Base-by-base conservation (phyloP, 495 filamentous ascomycete genomes). In the Pseudevernia furfuracea region DNA sequence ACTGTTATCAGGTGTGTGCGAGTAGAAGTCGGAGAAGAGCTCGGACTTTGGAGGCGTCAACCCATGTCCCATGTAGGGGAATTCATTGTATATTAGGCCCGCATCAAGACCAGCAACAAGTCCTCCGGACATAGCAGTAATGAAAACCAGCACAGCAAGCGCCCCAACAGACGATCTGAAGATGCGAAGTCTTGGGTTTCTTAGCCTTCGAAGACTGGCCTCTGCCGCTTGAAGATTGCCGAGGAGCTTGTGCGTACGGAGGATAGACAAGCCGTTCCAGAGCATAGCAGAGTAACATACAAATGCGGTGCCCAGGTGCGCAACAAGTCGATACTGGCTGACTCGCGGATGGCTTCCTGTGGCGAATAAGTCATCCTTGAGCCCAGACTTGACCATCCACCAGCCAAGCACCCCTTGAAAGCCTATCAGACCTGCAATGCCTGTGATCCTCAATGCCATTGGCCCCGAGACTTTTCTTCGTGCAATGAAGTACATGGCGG, bases 371-470 rank as follows among this genome's bases (percentile, higher is more conserved):
- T 97, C 92, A 72, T 98, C 94, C 68, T 90, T 91, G 63, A 98
- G 79, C 3, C 94, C 94, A 1, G 88, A 92, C 75, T 95, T 96
- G 68, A 98, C 94, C 94, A 98, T 98, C 91, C 93, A 98, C 94
- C 94, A 98, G 14, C 94, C 94, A 55, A 98, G 82, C 68, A 94
- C 86, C 12, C 95, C 94, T 75, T 98, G 94, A 74, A 96, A 94
- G 38, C 90, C 95, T 74, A 98, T 97, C 59, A 97, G 77, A 41
- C 81, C 87, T 28, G 88, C 87, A 64, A 98, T 96, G 1, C 92
- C 93, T 23, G 82, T 78, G n/a, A 98, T 82, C 49, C 85, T 84
- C 52, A 74, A 71, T 8, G 91, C 87, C 86, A 96, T 95, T 43
- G 84, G 85, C 44, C 79, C 77, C 30, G 89, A 87, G 37, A 96